Conservation (phyloP, 2,329 filamentous ascomycete species). For the Aureobasidium melanogenum region DNA sequence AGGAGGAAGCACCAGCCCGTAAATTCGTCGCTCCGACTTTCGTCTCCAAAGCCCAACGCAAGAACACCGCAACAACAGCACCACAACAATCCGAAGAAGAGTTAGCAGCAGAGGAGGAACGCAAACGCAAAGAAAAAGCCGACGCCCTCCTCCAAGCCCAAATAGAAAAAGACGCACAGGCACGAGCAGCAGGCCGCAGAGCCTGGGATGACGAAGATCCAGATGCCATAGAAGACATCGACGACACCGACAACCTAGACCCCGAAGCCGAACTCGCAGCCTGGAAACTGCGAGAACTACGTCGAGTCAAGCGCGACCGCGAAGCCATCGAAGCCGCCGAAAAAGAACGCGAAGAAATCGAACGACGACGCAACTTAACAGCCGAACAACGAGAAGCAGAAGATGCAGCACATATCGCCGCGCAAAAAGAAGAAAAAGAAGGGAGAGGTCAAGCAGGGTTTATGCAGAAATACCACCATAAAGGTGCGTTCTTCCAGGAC, state of each 20-base stretch:
- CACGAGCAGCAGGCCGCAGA: constrained; percentile 65
- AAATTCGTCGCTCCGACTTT: constrained; percentile 58
- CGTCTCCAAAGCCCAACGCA: constrained; percentile 54
- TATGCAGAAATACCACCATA: constrained; percentile 96
- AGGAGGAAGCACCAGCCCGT: constrained; percentile 49
- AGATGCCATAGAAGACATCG: constrained; percentile 58
- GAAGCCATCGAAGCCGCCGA: constrained; percentile 77
- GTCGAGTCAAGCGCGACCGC: constrained; percentile 77
- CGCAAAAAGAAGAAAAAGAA: constrained; percentile 69
- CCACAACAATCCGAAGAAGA: constrained; percentile 22
- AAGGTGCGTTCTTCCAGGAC: constrained; percentile 89
- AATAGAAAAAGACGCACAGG: constrained; percentile 70
- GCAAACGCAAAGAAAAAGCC: constrained; percentile 58
- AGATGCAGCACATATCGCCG: constrained; percentile 67
- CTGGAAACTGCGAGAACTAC: constrained; percentile 88
- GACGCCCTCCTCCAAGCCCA: constrained; percentile 83
- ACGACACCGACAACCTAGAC: constrained; percentile 81
- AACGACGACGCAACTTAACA: constrained; percentile 77
- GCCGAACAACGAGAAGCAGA: constrained; percentile 79
- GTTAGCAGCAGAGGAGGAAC: constrained; percentile 40
- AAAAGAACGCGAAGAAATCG: constrained; percentile 77
- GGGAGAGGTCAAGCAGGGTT: constrained; percentile 71
- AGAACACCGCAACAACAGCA: constrained; percentile 25
- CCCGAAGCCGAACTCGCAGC: constrained; percentile 81
- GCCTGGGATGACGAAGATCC: constrained; percentile 70